These are phyloP conservation scores for Mycena citricolor DNA, from an alignment of 1,284 basidiomycete genomes.

Conservation along the genomic window DNA sequence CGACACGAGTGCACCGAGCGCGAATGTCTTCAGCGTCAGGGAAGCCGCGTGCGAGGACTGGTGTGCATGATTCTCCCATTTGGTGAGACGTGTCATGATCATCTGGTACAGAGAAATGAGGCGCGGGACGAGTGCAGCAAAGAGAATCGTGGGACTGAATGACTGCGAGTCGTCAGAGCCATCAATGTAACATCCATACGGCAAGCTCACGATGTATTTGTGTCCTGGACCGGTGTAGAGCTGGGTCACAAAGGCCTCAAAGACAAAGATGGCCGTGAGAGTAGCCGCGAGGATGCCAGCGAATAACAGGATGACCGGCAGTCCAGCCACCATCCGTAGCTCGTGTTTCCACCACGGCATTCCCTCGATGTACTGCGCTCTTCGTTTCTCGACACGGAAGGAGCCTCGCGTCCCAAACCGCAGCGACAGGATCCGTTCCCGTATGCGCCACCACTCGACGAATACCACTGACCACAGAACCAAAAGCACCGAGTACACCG, in stretches of 20 bases:
- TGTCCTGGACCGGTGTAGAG: constrained; percentile 87
- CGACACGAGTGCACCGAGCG: constrained; percentile 84
- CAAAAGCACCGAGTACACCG: constrained; percentile 75
- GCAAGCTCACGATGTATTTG: constrained; percentile 64
- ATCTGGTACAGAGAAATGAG: constrained; percentile 78
- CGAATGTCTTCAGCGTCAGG: constrained; percentile 90
- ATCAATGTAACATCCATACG: constrained; percentile 3
- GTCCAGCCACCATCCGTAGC: constrained; percentile 66
- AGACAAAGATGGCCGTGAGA: constrained; percentile 78
- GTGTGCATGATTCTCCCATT: constrained; percentile 91
- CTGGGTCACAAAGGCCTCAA: constrained; percentile 85
- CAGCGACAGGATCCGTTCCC: constrained; percentile 77
- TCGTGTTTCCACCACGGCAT: constrained; percentile 79
- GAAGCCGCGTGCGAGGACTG: constrained; percentile 76
- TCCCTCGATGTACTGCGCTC: constrained; percentile 62
- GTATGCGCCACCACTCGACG: constrained; percentile 87
- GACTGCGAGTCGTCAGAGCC: constrained; percentile 42
- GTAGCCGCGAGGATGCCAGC: constrained; percentile 69
- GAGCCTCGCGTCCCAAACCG: constrained; percentile 79
- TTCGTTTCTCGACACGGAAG: constrained; percentile 74
- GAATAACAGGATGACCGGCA: constrained; percentile 82
- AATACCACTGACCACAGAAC: constrained; percentile 83
- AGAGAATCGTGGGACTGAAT: constrained; percentile 83
- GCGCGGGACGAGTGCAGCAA: constrained; percentile 81
- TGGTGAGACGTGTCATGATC: constrained; percentile 71